Conservation (phyloP, 495 filamentous ascomycete species). For the Hyaloscypha variabilis region DNA sequence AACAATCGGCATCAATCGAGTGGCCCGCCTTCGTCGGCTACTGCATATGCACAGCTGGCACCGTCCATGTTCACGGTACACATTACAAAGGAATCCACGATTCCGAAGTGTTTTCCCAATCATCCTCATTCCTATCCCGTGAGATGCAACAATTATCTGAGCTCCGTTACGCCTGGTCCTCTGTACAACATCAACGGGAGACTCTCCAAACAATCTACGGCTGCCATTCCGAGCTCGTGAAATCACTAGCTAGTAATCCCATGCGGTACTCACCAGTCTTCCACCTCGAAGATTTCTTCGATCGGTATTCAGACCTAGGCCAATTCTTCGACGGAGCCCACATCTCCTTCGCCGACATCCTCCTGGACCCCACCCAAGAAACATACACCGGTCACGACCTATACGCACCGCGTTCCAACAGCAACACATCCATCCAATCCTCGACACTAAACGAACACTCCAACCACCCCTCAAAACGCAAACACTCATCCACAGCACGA, state of each 20-base stretch:
- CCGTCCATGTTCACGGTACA: conserved; percentile 82
- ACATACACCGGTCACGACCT: conserved; percentile 46
- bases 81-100: conserved; percentile 63
- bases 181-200: conserved; percentile 77
- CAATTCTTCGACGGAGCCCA: conserved; percentile 54
- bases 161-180: conserved; percentile 72
- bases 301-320: conserved; percentile 63
- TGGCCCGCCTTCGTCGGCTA: conserved; percentile 85
- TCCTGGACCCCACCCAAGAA: conserved; percentile 48
- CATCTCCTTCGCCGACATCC: conserved; percentile 43
- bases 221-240: conserved; percentile 73
- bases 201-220: conserved; percentile 73
- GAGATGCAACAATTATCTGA: conserved; percentile 80
- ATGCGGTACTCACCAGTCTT: conserved; percentile 77
- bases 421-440: background rate
- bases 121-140: conserved; percentile 70
- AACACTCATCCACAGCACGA: conserved; percentile 17
- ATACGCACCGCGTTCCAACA: conserved; percentile 39
- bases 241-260: conserved; percentile 64
- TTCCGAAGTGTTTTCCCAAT: conserved; percentile 66
- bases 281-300: conserved; percentile 84
- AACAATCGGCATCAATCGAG: conserved; percentile 63
- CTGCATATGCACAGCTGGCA: conserved; percentile 80
- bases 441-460: background rate
- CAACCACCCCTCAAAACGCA: conserved; percentile 19